These are phyloP conservation scores for Phytophthora ohioensis DNA, from an alignment of 352 stramenopile genomes.

Conservation along the genomic window DNA sequence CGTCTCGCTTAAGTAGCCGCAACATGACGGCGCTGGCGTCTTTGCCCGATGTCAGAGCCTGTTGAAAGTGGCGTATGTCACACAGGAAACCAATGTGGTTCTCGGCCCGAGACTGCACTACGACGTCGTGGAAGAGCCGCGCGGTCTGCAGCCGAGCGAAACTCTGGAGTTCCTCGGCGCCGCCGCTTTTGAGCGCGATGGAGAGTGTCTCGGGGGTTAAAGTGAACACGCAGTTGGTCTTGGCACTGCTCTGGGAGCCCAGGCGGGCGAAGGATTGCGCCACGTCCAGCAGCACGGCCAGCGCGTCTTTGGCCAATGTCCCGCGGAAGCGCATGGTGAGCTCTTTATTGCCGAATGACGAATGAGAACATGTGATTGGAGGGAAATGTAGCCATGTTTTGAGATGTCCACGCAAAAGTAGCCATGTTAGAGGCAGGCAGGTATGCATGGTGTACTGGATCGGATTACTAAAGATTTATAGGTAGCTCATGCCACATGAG, in stretches of 20 bases:
- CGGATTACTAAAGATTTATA: slow-evolving; percentile 87
- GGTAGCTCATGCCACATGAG: slow-evolving; percentile 48
- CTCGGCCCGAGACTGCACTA: slow-evolving; percentile 76
- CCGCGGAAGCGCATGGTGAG: slow-evolving; percentile 78
- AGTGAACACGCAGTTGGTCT: slow-evolving; percentile 78
- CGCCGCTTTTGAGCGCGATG: slow-evolving; percentile 73
- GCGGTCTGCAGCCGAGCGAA: slow-evolving; percentile 73
- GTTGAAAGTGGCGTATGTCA: slow-evolving; percentile 77
- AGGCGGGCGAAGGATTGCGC: slow-evolving; percentile 77
- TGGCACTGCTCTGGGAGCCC: slow-evolving; percentile 57
- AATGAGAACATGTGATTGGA: slow-evolving; percentile 25
- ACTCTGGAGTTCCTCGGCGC: slow-evolving; percentile 80
- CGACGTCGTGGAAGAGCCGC: slow-evolving; percentile 77
- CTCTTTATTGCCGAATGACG: background rate
- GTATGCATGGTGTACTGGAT: slow-evolving; percentile 58
- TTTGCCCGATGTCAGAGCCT: slow-evolving; percentile 78
- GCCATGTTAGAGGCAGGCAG: background rate
- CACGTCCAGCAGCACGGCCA: slow-evolving; percentile 82
- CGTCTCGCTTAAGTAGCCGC: slow-evolving; percentile 83
- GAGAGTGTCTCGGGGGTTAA: slow-evolving; percentile 71
- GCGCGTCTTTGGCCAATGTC: slow-evolving; percentile 75
- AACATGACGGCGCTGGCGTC: slow-evolving; percentile 84
- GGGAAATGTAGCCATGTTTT: slow-evolving; percentile 13
- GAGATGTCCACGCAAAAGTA: background rate
- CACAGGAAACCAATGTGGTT: slow-evolving; percentile 87